phyloP scores from a whole-genome alignment of 2,329 filamentous ascomycete genomes.

The Anthostomella pinea region DNA sequence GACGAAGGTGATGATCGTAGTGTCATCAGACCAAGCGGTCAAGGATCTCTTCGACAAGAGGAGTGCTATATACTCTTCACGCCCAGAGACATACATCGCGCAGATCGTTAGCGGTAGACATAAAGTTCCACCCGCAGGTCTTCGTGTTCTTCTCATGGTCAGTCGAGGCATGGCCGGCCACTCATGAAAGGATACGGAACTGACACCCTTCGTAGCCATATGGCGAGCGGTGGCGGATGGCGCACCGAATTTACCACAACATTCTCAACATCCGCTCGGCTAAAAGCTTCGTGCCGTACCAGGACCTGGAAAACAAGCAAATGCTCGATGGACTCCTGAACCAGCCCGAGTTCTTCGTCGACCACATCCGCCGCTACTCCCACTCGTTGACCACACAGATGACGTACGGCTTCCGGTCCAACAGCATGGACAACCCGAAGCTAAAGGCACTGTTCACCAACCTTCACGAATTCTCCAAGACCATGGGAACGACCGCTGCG shows the following conservation, averaged over 20 bases:
- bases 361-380: slow-evolving; percentile 46
- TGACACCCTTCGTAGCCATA: slow-evolving; percentile 27
- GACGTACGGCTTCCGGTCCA: slow-evolving; percentile 45
- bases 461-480: slow-evolving; percentile 21
- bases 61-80: slow-evolving; percentile 22
- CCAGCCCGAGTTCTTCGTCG: slow-evolving; percentile 38
- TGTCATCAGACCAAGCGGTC: slow-evolving; percentile 18
- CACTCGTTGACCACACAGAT: slow-evolving; percentile 48
- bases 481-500: slow-evolving; percentile 20
- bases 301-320: slow-evolving; percentile 53
- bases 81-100: slow-evolving; percentile 20
- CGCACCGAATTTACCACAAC: slow-evolving; percentile 40
- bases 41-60: slow-evolving; percentile 22
- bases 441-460: slow-evolving; percentile 21
- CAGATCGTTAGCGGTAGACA: slow-evolving; percentile 20
- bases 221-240: slow-evolving; percentile 34
- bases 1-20: slow-evolving; percentile 19
- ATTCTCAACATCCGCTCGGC: slow-evolving; percentile 46
- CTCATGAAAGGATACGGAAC: not conserved
- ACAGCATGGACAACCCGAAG: slow-evolving; percentile 38
- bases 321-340: slow-evolving; percentile 50
- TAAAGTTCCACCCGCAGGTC: slow-evolving; percentile 18
- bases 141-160: slow-evolving; percentile 20
- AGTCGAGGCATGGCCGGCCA: not conserved
- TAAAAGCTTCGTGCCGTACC: slow-evolving; percentile 51